Evolutionary conservation across 305 asterid species (phyloP).

Genomic region (Fraxinus sp.): DNA sequence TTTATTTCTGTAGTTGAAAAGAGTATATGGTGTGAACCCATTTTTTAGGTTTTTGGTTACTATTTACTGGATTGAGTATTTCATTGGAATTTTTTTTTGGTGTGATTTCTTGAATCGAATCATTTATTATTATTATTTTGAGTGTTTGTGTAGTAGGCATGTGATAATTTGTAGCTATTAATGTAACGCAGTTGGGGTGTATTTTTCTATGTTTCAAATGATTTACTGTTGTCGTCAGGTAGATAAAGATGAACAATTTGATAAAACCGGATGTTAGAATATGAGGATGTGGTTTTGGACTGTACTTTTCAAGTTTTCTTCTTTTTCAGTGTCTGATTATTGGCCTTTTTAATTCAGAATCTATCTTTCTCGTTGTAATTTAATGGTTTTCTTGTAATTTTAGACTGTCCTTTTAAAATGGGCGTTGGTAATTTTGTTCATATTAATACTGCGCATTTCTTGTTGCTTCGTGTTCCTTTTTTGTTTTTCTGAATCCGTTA

Average conservation of each 20-base stretch:
- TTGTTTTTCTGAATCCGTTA: background rate
- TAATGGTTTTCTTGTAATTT: slow-evolving; percentile 16
- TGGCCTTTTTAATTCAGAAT: slow-evolving; percentile 6
- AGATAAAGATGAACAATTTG: background rate
- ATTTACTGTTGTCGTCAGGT: background rate
- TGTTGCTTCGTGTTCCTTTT: background rate
- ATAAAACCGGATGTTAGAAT: background rate
- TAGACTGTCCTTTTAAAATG: background rate
- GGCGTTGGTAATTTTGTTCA: background rate
- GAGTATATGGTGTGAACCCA: background rate
- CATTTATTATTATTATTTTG: background rate
- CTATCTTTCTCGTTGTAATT: background rate
- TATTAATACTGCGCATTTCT: background rate
- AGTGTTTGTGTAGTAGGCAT: background rate
- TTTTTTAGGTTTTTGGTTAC: background rate
- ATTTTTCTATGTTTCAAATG: background rate
- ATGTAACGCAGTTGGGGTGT: background rate
- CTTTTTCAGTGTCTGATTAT: background rate
- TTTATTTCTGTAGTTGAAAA: background rate
- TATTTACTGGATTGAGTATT: background rate
- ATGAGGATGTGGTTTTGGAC: background rate
- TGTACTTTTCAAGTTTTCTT: background rate
- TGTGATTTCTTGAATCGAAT: background rate
- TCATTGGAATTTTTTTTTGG: background rate
- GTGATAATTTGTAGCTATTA: background rate